phyloP scores from a whole-genome alignment of 225 moss, liverwort and hornwort species.

The Climacium dendroides region DNA sequence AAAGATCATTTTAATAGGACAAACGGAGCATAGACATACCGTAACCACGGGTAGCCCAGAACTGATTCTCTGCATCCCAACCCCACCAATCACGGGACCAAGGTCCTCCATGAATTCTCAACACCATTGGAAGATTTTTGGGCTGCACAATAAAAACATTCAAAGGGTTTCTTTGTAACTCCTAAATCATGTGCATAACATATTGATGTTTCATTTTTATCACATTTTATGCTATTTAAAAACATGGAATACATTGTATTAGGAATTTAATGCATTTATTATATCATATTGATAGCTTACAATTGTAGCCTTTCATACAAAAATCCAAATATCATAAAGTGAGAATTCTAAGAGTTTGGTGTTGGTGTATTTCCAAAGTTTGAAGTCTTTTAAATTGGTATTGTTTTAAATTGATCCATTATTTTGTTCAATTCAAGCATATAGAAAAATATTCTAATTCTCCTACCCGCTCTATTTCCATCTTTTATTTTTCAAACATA shows the following conservation, averaged over 20 bases:
- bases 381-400: background rate
- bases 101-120: conserved; percentile 73
- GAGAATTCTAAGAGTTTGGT: background rate
- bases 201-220: background rate
- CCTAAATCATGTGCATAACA: background rate
- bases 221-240: background rate
- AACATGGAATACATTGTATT: background rate
- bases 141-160: conserved; percentile 21
- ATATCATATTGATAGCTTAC: too few species aligned
- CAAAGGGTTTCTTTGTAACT: background rate
- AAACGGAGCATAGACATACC: conserved; percentile 18
- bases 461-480: too few species aligned
- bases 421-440: background rate
- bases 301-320: background rate
- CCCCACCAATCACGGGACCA: conserved; percentile 81
- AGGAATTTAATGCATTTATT: too few species aligned
- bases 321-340: background rate
- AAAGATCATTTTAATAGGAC: too few species aligned
- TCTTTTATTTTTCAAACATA: background rate
- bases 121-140: conserved; percentile 52
- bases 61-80: conserved; percentile 74
- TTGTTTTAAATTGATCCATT: background rate
- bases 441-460: background rate
- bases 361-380: background rate
- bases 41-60: conserved; percentile 73